Evolutionary conservation across 257 asterid genomes (phyloP), one percentile per base, ranked within the genome.

Genomic region (Echites panduratus): DNA sequence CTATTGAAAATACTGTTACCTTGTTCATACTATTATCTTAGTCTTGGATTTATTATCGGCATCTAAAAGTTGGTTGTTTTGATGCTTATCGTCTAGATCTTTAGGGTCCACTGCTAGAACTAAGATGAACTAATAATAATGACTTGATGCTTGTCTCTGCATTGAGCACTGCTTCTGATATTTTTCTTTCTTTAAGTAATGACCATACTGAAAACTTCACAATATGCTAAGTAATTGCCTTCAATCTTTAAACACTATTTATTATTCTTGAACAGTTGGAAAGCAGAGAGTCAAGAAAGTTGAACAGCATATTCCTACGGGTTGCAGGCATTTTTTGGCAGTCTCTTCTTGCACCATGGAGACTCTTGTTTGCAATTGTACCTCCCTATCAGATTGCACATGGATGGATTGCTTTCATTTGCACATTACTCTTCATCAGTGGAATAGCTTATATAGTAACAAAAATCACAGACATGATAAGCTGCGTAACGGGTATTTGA

Each of bases 331-430:
- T 73, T 68, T 79, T 68, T n/a, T 93, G 91, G 96, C 81, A 80
- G 80, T 78, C 77, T 73, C 86, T 89, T 77, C 85, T 82, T 80
- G 87, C 82, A 59, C 98, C 97, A 7, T 93, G 97, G 98, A 85
- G 91, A 82, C 76, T 91, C 20, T 76, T 93, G 62, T 93, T 93
- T 70, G 98, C 97, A 7, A 83, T 91, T 73, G 91, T 91, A 59
- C 97, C 97, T 71, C 96, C 97, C 9, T 85, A 82, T 87, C 96
- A 91, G 78, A 91, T 91, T 70, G 97, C 96, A 68, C 92, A 93
- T 73, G 98, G 97, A 58, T 93, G 97, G 98, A 77, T 89, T 76
- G 93, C 98, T 73, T 93, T 93, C 85, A 52, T 88, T 53, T 80
- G 85, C 81, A 87, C 97, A 41, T 78, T 93, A 76, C 53, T 75